A percentile compares a stretch with the other conserved stretches of the same genome.
Conservation (phyloP, 2,329 filamentous ascomycete species). For the Sarocladiaceae sp. region DNA sequence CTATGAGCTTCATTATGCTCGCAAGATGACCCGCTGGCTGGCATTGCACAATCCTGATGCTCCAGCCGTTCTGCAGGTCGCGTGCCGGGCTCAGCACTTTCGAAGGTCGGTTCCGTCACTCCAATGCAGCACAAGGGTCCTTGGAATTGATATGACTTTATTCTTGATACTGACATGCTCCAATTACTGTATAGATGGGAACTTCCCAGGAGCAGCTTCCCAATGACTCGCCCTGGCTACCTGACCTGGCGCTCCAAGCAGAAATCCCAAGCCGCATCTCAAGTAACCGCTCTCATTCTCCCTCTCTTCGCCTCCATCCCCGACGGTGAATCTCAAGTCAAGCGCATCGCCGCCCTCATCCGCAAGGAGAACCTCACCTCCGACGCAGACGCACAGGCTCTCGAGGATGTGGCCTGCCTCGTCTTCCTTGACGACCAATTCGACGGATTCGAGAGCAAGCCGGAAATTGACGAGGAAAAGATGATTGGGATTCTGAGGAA, state of each 20-base stretch:
- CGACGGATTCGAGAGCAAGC: slow-evolving; percentile 68
- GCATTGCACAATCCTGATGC: slow-evolving; percentile 54
- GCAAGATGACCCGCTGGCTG: slow-evolving; percentile 75
- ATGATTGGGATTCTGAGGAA: slow-evolving; percentile 66
- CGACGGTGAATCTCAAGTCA: slow-evolving; percentile 46
- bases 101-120: slow-evolving; percentile 43
- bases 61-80: slow-evolving; percentile 64
- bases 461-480: slow-evolving; percentile 70
- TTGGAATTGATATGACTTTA: too few relatives aligned
- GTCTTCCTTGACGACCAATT: slow-evolving; percentile 88
- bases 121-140: too few relatives aligned
- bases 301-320: slow-evolving; percentile 30
- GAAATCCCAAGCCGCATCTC: slow-evolving; percentile 58
- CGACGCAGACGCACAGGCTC: slow-evolving; percentile 60
- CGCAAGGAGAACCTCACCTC: slow-evolving; percentile 69
- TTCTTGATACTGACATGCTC: background rate
- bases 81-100: slow-evolving; percentile 82
- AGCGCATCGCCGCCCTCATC: slow-evolving; percentile 65
- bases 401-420: slow-evolving; percentile 83
- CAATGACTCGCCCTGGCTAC: slow-evolving; percentile 72
- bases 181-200: slow-evolving; percentile 56
- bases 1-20: slow-evolving; percentile 80
- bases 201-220: slow-evolving; percentile 68
- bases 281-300: slow-evolving; percentile 51
- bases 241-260: slow-evolving; percentile 73